phyloP scores from a whole-genome alignment of 2,329 filamentous ascomycete genomes.

The Leptosphaerulina australis region DNA sequence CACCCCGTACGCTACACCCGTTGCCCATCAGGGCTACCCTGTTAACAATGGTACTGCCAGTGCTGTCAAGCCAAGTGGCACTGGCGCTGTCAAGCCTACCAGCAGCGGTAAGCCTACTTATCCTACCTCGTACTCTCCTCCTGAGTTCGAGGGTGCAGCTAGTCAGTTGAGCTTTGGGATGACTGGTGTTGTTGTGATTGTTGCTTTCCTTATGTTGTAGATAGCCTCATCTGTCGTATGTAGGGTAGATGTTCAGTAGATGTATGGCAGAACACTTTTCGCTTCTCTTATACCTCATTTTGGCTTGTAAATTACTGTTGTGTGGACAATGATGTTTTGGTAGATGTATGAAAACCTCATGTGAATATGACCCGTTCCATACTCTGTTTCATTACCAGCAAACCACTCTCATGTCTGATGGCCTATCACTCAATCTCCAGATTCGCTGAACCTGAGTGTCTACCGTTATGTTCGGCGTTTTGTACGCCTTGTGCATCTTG shows the following conservation, averaged over 20 bases:
- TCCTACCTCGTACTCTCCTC: no score
- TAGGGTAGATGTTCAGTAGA: background rate
- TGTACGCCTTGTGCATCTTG: no score
- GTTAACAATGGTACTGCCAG: slow-evolving; percentile 14
- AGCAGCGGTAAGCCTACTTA: no score
- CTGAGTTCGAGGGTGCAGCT: slow-evolving; percentile 36
- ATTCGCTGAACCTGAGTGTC: no score
- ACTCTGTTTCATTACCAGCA: background rate
- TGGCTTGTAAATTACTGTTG: slow-evolving; percentile 3
- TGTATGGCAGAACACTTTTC: slow-evolving; percentile 2
- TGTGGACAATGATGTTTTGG: slow-evolving; percentile 2
- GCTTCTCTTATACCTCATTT: slow-evolving; percentile 12
- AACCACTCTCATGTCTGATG: background rate
- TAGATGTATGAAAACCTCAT: slow-evolving; percentile 10
- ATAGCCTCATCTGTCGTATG: background rate
- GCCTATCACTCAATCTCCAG: no score
- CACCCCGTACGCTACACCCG: slow-evolving; percentile 9
- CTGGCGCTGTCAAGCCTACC: slow-evolving; percentile 17
- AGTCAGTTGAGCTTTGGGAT: slow-evolving; percentile 30
- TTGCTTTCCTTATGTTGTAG: slow-evolving; percentile 34
- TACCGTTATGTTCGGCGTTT: no score
- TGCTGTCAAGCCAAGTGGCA: slow-evolving; percentile 6
- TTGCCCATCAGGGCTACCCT: slow-evolving; percentile 14
- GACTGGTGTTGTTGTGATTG: slow-evolving; percentile 26
- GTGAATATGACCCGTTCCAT: slow-evolving; percentile 8